Evolutionary conservation across 1,284 basidiomycete genomes (phyloP).

Genomic region (Puccinia novopanici): DNA sequence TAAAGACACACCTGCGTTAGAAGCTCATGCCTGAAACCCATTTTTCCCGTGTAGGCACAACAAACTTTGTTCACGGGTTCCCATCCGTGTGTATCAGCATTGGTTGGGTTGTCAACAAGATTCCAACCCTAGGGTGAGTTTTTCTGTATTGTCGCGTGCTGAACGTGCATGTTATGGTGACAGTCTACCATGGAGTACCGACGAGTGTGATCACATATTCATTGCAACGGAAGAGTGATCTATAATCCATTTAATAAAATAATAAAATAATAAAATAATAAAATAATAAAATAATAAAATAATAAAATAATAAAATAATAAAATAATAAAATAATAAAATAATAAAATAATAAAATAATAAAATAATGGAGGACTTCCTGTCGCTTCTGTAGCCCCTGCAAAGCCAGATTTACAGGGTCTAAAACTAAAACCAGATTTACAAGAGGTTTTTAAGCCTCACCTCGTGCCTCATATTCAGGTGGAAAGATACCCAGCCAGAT

Average conservation of each 20-base stretch:
- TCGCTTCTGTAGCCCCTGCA: no score
- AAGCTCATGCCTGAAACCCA: constrained; percentile 24
- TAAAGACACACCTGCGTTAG: background rate
- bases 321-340: no score
- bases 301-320: no score
- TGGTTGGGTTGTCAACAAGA: constrained; percentile 78
- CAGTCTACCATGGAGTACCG: background rate
- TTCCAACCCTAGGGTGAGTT: constrained; percentile 70
- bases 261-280: no score
- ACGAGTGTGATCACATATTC: constrained; percentile 13
- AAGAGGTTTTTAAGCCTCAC: no score
- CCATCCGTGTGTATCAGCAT: constrained; percentile 88
- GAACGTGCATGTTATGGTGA: background rate
- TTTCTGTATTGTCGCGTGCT: background rate
- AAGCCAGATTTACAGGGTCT: no score
- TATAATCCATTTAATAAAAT: constrained; percentile 95
- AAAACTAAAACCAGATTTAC: no score
- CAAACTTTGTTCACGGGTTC: constrained; percentile 90
- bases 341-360: no score
- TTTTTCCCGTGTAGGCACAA: constrained; percentile 72
- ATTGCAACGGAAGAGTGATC: constrained; percentile 67
- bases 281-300: no score
- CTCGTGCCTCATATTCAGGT: no score
- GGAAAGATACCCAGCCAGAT: no score
- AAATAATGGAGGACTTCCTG: no score